phyloP scores from a whole-genome alignment of 2,329 filamentous ascomycete genomes.

The Fusarium floridanum region DNA sequence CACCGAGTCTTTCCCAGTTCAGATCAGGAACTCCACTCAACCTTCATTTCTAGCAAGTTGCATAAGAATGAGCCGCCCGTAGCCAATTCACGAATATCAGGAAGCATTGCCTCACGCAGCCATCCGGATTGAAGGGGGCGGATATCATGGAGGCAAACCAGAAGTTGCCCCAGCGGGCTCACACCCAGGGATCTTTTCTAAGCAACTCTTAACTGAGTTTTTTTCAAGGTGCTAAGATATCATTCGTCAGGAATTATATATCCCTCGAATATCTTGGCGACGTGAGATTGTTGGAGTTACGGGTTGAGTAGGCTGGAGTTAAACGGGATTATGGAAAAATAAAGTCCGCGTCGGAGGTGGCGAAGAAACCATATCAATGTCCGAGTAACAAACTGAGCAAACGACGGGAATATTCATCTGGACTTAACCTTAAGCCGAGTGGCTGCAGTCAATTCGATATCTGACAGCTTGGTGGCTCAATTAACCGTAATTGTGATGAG shows the following conservation, averaged over 20 bases:
- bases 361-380: not conserved
- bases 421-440: constrained; percentile 6
- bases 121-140: not conserved
- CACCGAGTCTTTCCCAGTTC: not conserved
- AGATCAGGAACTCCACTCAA: too few species aligned
- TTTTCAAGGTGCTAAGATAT: not conserved
- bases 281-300: not conserved
- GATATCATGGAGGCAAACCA: not conserved
- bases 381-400: not conserved
- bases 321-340: not conserved
- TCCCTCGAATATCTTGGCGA: not conserved
- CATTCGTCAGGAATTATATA: not conserved
- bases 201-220: too few species aligned
- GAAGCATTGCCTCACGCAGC: not conserved
- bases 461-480: not conserved
- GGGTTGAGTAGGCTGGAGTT: not conserved
- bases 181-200: fast-evolving
- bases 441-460: not conserved
- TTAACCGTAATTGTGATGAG: not conserved
- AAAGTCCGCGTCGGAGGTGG: not conserved
- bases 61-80: not conserved
- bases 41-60: not conserved
- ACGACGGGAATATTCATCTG: not conserved
- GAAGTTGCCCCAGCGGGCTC: not conserved
- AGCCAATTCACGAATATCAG: not conserved